phyloP scores from a whole-genome alignment of 2,329 filamentous ascomycete genomes.

The Beauveria asiatica region DNA sequence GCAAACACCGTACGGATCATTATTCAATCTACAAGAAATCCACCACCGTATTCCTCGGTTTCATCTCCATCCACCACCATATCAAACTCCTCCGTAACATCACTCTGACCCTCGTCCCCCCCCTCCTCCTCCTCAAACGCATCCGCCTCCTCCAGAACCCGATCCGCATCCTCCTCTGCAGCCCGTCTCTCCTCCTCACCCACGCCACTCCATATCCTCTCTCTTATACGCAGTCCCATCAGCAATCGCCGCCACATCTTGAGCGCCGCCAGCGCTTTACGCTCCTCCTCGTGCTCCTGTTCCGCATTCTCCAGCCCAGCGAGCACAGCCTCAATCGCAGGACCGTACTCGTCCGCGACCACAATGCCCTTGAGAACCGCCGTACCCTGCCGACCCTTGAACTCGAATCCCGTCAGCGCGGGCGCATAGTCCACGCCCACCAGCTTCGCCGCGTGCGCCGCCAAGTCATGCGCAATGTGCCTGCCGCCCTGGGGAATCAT shows the following conservation, averaged over 20 bases:
- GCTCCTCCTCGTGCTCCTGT: slow-evolving; percentile 56
- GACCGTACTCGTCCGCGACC: slow-evolving; percentile 60
- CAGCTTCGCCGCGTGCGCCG: slow-evolving; percentile 62
- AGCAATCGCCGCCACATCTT: slow-evolving; percentile 61
- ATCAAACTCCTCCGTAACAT: slow-evolving; percentile 35
- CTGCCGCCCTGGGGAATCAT: slow-evolving; percentile 82
- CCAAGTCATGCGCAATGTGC: slow-evolving; percentile 55
- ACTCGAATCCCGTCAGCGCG: slow-evolving; percentile 83
- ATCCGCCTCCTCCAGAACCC: slow-evolving; percentile 15
- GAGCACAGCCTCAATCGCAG: slow-evolving; percentile 64
- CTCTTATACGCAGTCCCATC: slow-evolving; percentile 65
- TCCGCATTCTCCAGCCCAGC: slow-evolving; percentile 58
- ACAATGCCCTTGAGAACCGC: slow-evolving; percentile 74
- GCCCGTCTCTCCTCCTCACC: slow-evolving; percentile 37
- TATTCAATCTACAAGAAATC: slow-evolving; percentile 32
- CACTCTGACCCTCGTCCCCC: slow-evolving; percentile 29
- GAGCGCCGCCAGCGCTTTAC: slow-evolving; percentile 63
- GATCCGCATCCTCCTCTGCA: slow-evolving; percentile 24
- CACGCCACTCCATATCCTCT: slow-evolving; percentile 58
- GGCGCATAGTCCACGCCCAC: slow-evolving; percentile 80
- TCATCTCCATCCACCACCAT: slow-evolving; percentile 28
- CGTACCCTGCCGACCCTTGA: slow-evolving; percentile 77
- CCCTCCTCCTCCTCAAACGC: slow-evolving; percentile 27
- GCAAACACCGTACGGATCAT: neutral
- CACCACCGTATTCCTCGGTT: slow-evolving; percentile 36